Evolutionary conservation across 768 basidiomycete genomes (phyloP), one percentile per base, ranked within the genome.

Genomic region (Hebeloma cylindrosporum): DNA sequence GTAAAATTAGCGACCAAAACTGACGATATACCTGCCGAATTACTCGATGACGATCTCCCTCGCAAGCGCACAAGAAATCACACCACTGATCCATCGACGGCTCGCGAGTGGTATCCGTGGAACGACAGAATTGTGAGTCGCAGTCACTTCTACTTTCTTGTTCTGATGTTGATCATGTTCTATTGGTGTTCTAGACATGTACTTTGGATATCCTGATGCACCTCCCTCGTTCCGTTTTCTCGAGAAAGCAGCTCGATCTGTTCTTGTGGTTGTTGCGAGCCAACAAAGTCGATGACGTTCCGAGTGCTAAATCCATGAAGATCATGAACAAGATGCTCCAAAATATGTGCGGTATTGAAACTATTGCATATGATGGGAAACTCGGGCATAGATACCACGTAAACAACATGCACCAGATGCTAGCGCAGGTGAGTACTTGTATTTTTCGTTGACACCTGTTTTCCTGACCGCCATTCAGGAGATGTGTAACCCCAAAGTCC

Each of bases 131-230:
- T 55, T 16, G 55, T 60, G 26, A 27, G 56, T 40, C 4, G n/a
- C n/a, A n/a, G n/a, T n/a, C n/a, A n/a, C n/a, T n/a, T n/a, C n/a
- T n/a, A n/a, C n/a, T n/a, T n/a, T 40, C 18, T 10, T n/a, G 26
- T 30, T 31, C 16, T 20, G 16, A 14, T 11, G 38, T 30, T 16
- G n/a, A 28, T 23, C 14, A 22, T 11, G 6, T 17, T 21, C n/a
- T 17, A 17, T 5, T n/a, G 18, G 9, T 14, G 10, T 38, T 50
- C 0, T 26, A 67, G 63, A 55, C 58, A 0, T 67, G 61, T 30
- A 54, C 59, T 8, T 48, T 67, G 1, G 62, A 67, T 40, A 56
- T 65, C 17, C 29, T 68, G 3, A 60, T 58, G 51, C 63, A 66
- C 25, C 39, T 68, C 0, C 66, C 65, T 1, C 54, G 59, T 3